These are phyloP conservation scores for Erysiphe pulchra DNA, from an alignment of 2,329 filamentous ascomycete genomes.

Conservation along the genomic window DNA sequence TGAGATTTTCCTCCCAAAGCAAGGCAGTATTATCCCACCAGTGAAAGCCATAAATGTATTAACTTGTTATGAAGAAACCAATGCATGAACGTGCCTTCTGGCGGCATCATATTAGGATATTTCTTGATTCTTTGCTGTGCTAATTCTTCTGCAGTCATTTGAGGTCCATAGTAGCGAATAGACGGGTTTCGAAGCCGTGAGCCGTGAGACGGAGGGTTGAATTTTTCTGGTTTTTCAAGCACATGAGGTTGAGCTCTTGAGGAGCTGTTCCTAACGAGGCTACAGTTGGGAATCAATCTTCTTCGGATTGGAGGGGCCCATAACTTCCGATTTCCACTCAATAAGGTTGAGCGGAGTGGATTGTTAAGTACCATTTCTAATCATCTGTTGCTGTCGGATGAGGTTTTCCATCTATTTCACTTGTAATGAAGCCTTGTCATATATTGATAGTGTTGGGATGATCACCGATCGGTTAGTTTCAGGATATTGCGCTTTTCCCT, in stretches of 20 bases:
- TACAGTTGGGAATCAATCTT: not conserved
- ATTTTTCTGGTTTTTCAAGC: constrained; percentile 68
- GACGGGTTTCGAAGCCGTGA: constrained; percentile 31
- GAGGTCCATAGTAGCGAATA: constrained; percentile 45
- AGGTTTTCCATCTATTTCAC: too few relatives aligned
- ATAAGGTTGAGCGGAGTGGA: too few relatives aligned
- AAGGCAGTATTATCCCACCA: constrained; percentile 28
- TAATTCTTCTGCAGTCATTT: constrained; percentile 37
- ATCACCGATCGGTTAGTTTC: too few relatives aligned
- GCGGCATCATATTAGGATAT: constrained; percentile 78
- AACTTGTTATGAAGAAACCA: constrained; percentile 57
- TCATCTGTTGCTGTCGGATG: too few relatives aligned
- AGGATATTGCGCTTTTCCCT: too few relatives aligned
- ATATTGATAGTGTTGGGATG: too few relatives aligned
- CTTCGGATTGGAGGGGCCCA: too few relatives aligned
- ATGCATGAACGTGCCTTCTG: constrained; percentile 55
- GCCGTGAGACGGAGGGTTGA: constrained; percentile 79
- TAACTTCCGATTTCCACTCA: too few relatives aligned
- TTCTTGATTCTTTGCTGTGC: constrained; percentile 39
- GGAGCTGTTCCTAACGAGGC: constrained; percentile 12
- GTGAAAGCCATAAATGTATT: constrained; percentile 60
- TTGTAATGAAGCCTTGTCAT: too few relatives aligned
- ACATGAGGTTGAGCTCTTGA: constrained; percentile 29
- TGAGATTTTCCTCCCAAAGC: not conserved
- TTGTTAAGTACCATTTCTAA: not conserved